Base-by-base conservation (phyloP, 805 yeast genomes). In the Blastobotrys terrestris region DNA sequence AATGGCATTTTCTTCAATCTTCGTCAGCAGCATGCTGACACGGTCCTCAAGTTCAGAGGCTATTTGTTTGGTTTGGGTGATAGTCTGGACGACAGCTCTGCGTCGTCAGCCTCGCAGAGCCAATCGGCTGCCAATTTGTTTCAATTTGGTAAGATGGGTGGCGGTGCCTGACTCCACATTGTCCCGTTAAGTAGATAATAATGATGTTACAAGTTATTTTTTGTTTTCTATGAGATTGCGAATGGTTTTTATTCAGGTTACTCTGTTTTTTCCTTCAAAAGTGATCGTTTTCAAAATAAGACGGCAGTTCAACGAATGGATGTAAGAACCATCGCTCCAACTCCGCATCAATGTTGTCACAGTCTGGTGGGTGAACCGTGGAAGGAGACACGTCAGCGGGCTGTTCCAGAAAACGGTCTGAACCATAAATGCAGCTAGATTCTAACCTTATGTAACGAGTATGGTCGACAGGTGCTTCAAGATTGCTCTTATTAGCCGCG, bases 1-100 rank as follows among this genome's bases (percentile, higher is more conserved):
- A 67, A 68, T 35, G 62, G 67, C 39, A 71, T 76, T 51, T 75
- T 73, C 57, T 74, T 74, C 55, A 78, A 75, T 49, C 60, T 60
- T 45, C 55, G 15, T 20, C 64, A 8, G 72, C 72, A 41, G 71
- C 67, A 43, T 55, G 59, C 39, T 35, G 60, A 63, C 48, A 26
- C 35, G 11, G 49, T 63, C 44, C 54, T 53, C 20, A 60, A 60
- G 45, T 63, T 60, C 48, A 67, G 63, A 49, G 70, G 70, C 53
- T 50, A 58, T 40, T 60, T 72, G 18, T 72, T 68, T 60, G 76
- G 76, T 1, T 63, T 72, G 19, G 72, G 69, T 7, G 65, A 59
- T 1, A 64, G 62, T 20, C 45, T 56, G 16, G 55, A 49, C 8
- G 57, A 51, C 50, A 52, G 41, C 19, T 44, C 35, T 11, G 44